Percentiles rank a stretch among this genome's conserved stretches.
phyloP scores from a whole-genome alignment of 495 filamentous ascomycete genomes.

The Aspergillus campestris region DNA sequence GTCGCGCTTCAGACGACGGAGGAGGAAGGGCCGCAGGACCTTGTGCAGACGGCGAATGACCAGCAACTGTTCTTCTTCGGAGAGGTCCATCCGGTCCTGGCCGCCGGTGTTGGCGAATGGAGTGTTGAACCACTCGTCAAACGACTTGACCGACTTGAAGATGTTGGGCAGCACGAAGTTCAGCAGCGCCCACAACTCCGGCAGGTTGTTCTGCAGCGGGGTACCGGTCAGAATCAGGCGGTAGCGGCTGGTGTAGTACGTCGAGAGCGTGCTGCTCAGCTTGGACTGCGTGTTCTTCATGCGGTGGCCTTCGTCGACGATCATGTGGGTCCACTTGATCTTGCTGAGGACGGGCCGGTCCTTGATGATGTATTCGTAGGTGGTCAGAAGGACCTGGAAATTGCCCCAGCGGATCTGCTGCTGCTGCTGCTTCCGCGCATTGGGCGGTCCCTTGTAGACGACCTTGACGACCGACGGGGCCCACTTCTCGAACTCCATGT shows the following conservation, averaged over 20 bases:
- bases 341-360: conserved; percentile 90
- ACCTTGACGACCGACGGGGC: conserved; percentile 76
- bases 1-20: conserved; percentile 97
- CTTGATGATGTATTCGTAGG: conserved; percentile 99
- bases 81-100: conserved; percentile 96
- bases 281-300: conserved; percentile 99
- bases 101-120: conserved; percentile 97
- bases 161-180: conserved; percentile 98
- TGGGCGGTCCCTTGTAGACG: conserved; percentile 95
- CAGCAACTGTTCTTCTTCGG: conserved; percentile 97
- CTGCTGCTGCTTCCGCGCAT: conserved; percentile 80
- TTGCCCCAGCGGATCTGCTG: conserved; percentile 88
- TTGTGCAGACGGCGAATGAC: conserved; percentile 98
- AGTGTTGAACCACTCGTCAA: conserved; percentile 99
- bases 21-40: conserved; percentile 92
- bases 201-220: conserved; percentile 92
- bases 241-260: conserved; percentile 90
- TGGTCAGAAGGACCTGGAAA: conserved; percentile 94
- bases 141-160: conserved; percentile 98
- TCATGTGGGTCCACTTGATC: conserved; percentile 99
- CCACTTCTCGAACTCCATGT: conserved; percentile 98
- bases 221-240: conserved; percentile 96
- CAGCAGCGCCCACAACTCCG: conserved; percentile 92
- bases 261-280: conserved; percentile 85
- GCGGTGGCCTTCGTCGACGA: conserved; percentile 97